Percentiles rank a stretch among this genome's conserved stretches.
These are phyloP conservation scores for Aspergillus bridgeri DNA, from an alignment of 495 filamentous ascomycete species.

Conservation along the genomic window DNA sequence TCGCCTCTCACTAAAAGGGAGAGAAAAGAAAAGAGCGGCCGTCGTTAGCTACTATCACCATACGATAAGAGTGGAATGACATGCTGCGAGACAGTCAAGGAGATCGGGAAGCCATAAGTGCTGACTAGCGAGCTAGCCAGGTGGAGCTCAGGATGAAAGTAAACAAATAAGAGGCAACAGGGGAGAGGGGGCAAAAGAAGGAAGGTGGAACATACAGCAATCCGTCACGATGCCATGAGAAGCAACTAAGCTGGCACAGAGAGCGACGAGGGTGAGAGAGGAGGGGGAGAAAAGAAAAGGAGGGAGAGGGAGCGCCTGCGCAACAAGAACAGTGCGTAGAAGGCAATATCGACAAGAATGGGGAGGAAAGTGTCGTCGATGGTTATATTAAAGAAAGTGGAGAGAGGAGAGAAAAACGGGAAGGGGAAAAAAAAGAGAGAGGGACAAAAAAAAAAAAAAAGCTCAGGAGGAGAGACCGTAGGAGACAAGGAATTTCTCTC, in stretches of 20 bases:
- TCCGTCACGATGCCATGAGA: constrained; percentile 36
- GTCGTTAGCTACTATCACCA: constrained; percentile 14
- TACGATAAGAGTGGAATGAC: constrained; percentile 15
- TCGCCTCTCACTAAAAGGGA: constrained; percentile 27
- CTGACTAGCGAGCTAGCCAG: constrained; percentile 19
- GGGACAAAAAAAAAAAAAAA: constrained; percentile 5
- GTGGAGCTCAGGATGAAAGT: constrained; percentile 17
- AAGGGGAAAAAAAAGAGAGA: background rate
- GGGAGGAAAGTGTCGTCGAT: background rate
- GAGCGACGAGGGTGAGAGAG: constrained; percentile 1
- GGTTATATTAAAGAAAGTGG: background rate
- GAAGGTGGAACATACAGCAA: constrained; percentile 33
- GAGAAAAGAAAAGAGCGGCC: constrained; percentile 14
- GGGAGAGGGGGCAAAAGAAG: constrained; percentile 15
- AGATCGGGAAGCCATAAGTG: constrained; percentile 14
- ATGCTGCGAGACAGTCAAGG: constrained; percentile 19
- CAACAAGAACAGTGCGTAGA: no score
- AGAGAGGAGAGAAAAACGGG: constrained; percentile 5
- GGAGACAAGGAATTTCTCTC: background rate
- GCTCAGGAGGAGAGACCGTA: background rate
- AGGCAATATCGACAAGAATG: background rate
- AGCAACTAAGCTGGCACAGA: constrained; percentile 23
- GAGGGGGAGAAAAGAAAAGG: constrained; percentile 3
- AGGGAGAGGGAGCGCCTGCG: background rate
- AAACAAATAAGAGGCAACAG: constrained; percentile 23